Evolutionary conservation across 2,329 filamentous ascomycete genomes (phyloP).

Genomic region (Knufia fluminis): DNA sequence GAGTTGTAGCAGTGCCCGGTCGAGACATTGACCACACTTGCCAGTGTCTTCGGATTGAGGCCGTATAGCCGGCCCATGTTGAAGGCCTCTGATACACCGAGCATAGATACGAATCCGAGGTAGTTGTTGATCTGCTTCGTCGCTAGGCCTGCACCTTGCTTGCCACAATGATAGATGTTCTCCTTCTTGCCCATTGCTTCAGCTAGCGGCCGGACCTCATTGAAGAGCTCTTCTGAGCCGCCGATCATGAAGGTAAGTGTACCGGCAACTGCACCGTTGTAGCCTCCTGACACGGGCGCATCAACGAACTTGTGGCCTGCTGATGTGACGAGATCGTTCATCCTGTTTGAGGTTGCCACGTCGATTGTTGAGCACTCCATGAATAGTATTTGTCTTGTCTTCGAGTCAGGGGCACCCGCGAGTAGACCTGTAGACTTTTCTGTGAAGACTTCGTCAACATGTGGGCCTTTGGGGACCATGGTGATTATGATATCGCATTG

Average conservation of each 20-base stretch:
- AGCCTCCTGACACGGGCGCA: conserved; percentile 45
- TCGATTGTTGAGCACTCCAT: conserved; percentile 49
- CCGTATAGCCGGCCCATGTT: conserved; percentile 26
- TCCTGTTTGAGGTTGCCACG: conserved; percentile 40
- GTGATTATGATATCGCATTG: conserved; percentile 40
- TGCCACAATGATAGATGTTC: conserved; percentile 28
- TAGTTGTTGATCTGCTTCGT: conserved; percentile 28
- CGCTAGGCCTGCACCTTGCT: conserved; percentile 24
- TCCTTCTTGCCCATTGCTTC: conserved; percentile 43
- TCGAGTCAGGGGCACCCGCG: conserved; percentile 19
- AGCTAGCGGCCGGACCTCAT: conserved; percentile 32
- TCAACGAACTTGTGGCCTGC: conserved; percentile 41
- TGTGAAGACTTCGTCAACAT: conserved; percentile 45
- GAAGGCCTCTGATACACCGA: conserved; percentile 24
- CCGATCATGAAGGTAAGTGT: conserved; percentile 50
- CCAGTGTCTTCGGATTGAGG: conserved; percentile 24
- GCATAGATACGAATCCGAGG: conserved; percentile 22
- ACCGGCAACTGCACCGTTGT: conserved; percentile 43
- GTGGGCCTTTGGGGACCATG: conserved; percentile 46
- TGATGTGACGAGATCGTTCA: conserved; percentile 28
- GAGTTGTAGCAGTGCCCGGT: conserved; percentile 25
- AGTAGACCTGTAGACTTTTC: conserved; percentile 34
- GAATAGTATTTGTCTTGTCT: conserved; percentile 40
- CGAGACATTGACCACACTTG: conserved; percentile 24
- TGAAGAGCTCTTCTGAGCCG: conserved; percentile 32